Percentiles rank a stretch among this genome's conserved stretches.
Conservation (phyloP, 2,329 filamentous ascomycete genomes). For the Cadophora sp. region DNA sequence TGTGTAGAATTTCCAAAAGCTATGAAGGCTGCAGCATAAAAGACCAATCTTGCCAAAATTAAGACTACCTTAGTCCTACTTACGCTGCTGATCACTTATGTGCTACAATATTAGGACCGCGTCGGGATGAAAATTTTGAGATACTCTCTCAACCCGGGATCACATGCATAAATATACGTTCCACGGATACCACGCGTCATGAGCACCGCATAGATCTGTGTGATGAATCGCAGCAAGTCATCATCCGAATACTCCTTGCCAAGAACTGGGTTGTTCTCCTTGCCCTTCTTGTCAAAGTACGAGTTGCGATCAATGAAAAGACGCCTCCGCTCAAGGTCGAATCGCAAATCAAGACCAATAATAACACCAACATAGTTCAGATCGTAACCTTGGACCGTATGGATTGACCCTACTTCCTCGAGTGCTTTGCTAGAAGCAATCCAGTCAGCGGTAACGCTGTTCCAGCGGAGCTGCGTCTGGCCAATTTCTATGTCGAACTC, state of each 20-base stretch:
- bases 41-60: too few relatives aligned
- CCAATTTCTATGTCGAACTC: too few relatives aligned
- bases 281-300: slow-evolving; percentile 32
- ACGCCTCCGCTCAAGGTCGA: slow-evolving; percentile 27
- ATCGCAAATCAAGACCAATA: slow-evolving; percentile 30
- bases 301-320: slow-evolving; percentile 29
- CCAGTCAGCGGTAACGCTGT: too few relatives aligned
- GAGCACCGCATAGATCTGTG: slow-evolving; percentile 32
- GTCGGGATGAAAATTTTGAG: slow-evolving; percentile 28
- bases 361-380: too few relatives aligned
- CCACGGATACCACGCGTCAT: slow-evolving; percentile 29
- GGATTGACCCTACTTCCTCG: too few relatives aligned
- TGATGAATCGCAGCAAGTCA: slow-evolving; percentile 31
- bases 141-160: slow-evolving; percentile 28
- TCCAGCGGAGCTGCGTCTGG: too few relatives aligned
- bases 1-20: too few relatives aligned
- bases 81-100: too few relatives aligned
- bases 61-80: too few relatives aligned
- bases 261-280: slow-evolving; percentile 31
- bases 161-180: slow-evolving; percentile 28
- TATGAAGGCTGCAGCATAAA: too few relatives aligned
- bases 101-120: slow-evolving; percentile 20
- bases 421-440: too few relatives aligned
- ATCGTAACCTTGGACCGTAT: too few relatives aligned
- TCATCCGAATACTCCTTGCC: slow-evolving; percentile 30